Percentiles rank a stretch among this genome's conserved stretches.
phyloP scores from a whole-genome alignment of 2,329 filamentous ascomycete genomes.

The Stemphylium lycopersici region DNA sequence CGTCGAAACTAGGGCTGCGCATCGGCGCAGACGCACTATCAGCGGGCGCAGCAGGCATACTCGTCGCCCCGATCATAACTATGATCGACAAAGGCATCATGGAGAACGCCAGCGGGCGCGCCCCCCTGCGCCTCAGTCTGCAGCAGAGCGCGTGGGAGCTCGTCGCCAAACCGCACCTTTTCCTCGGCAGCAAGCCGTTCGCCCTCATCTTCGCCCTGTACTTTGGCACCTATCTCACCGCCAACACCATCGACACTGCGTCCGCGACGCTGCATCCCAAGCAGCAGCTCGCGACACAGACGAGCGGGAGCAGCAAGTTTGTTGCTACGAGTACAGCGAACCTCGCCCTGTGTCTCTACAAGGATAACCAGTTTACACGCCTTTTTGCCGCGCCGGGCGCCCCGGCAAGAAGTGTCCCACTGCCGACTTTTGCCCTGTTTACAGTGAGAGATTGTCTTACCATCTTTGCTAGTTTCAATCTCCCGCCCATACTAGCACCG shows the following conservation, averaged over 20 bases:
- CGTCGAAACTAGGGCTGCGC: constrained; percentile 70
- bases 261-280: constrained; percentile 65
- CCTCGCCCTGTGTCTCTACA: constrained; percentile 84
- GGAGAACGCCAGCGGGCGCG: constrained; percentile 77
- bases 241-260: constrained; percentile 84
- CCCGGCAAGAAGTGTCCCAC: constrained; percentile 62
- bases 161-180: constrained; percentile 63
- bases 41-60: constrained; percentile 72
- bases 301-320: constrained; percentile 81
- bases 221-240: constrained; percentile 86
- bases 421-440: constrained; percentile 78
- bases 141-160: constrained; percentile 63
- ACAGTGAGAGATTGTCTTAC: constrained; percentile 83
- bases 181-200: constrained; percentile 70
- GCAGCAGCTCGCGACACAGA: constrained; percentile 71
- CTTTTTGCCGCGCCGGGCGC: constrained; percentile 71
- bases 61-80: constrained; percentile 84
- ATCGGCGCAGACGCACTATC: constrained; percentile 71
- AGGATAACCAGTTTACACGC: constrained; percentile 83
- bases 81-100: constrained; percentile 84
- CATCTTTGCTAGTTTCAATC: constrained; percentile 90
- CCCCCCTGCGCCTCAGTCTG: constrained; percentile 65
- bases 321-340: constrained; percentile 80
- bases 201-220: constrained; percentile 74
- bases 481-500: constrained; percentile 79